These are phyloP conservation scores for Arthrobotrys iridis DNA, from an alignment of 2,329 filamentous ascomycete species.

Conservation along the genomic window DNA sequence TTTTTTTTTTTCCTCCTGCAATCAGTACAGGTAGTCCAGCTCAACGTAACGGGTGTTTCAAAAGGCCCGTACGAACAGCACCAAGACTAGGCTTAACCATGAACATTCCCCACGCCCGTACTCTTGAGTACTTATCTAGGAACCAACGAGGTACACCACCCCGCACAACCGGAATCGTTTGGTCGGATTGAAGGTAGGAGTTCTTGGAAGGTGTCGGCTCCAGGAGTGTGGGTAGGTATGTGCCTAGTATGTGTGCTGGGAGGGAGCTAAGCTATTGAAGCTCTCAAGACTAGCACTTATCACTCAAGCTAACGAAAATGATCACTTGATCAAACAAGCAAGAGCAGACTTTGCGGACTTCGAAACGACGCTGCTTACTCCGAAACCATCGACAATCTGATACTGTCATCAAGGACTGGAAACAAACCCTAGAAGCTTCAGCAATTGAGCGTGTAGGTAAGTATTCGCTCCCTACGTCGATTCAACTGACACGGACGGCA, in stretches of 20 bases:
- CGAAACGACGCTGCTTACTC: neutral
- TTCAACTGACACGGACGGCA: neutral
- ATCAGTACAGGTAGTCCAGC: neutral
- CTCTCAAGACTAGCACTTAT: too few relatives aligned
- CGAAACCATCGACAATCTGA: too few relatives aligned
- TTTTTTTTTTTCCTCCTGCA: too few relatives aligned
- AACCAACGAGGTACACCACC: constrained; percentile 3
- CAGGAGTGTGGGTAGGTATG: neutral
- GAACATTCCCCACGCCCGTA: neutral
- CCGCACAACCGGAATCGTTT: constrained; percentile 22
- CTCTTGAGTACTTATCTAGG: too few relatives aligned
- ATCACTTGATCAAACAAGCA: neutral
- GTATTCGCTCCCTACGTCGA: neutral
- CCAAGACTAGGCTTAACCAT: constrained; percentile 6
- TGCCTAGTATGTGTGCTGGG: too few relatives aligned
- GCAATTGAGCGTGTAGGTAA: neutral
- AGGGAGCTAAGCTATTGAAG: neutral
- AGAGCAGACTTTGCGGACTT: neutral
- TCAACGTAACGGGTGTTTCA: constrained; percentile 13
- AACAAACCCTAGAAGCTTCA: neutral
- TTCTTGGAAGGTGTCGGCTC: constrained; percentile 1
- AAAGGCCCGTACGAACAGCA: constrained; percentile 20
- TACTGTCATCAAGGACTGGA: too few relatives aligned
- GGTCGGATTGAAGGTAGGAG: neutral
- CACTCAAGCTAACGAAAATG: neutral